Conservation (phyloP, 768 basidiomycete species). For the Mrakia gelida region DNA sequence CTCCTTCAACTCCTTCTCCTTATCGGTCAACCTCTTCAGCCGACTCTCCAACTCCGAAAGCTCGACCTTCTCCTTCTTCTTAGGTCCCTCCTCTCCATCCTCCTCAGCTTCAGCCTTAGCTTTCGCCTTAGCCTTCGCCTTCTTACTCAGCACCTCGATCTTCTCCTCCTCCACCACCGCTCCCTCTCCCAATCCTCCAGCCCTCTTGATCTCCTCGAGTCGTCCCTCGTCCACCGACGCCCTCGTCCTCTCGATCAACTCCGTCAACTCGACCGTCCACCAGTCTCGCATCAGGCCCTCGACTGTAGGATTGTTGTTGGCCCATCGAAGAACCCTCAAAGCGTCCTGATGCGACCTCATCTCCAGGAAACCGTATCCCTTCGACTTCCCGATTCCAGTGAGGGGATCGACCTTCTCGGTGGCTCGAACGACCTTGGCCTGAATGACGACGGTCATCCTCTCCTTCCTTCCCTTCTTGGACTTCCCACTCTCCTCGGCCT, state of each 20-base stretch:
- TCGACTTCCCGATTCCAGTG: slow-evolving; percentile 79
- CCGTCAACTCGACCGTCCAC: slow-evolving; percentile 72
- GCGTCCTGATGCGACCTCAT: slow-evolving; percentile 83
- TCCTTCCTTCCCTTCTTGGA: slow-evolving; percentile 45
- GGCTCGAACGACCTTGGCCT: slow-evolving; percentile 88
- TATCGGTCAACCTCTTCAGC: slow-evolving; percentile 59
- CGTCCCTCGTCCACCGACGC: slow-evolving; percentile 39
- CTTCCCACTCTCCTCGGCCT: slow-evolving; percentile 28
- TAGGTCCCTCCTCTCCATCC: slow-evolving; percentile 50
- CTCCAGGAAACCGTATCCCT: slow-evolving; percentile 95
- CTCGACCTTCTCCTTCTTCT: slow-evolving; percentile 42
- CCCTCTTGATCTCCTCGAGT: slow-evolving; percentile 54
- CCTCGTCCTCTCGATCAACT: slow-evolving; percentile 43
- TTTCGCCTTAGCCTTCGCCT: slow-evolving; percentile 17
- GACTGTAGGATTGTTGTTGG: slow-evolving; percentile 77
- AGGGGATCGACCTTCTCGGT: slow-evolving; percentile 81
- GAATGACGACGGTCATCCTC: slow-evolving; percentile 60
- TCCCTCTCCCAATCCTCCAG: slow-evolving; percentile 2
- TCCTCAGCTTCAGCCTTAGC: slow-evolving; percentile 22
- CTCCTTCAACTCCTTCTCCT: slow-evolving; percentile 47
- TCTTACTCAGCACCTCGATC: slow-evolving; percentile 3
- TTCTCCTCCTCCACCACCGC: slow-evolving; percentile 12
- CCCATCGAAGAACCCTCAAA: slow-evolving; percentile 83
- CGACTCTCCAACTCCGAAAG: slow-evolving; percentile 52
- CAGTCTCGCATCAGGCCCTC: slow-evolving; percentile 65